Base-by-base conservation (phyloP, 2,329 filamentous ascomycete species). In the Calonectria naviculata region DNA sequence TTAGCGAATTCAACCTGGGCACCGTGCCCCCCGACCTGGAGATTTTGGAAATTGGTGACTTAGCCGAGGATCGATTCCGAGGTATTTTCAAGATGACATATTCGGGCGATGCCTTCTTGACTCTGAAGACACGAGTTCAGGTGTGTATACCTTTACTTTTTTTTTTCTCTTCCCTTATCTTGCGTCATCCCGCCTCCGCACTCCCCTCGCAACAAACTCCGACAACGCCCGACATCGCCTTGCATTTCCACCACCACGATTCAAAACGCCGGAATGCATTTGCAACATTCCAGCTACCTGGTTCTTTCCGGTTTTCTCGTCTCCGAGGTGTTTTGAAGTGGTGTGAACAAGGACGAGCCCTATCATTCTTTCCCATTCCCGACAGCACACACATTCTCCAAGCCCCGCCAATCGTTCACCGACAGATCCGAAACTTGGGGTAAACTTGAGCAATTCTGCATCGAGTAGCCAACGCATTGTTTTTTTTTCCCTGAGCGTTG, bases 21-120 rank as follows among this genome's bases (percentile, higher is more conserved):
- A 95, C 94, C 72, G 94, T 97, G 61, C 96, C 97, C 56, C 97
- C 97, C 13, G 95, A 98, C 81, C 87, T 99, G 79, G 97, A 99
- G 85, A 98, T 99, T 74, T 86, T 99, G 75, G 97, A 99, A 87
- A 97, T 99, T 83, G 97, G 97, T 69, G 97, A 99, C 84, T 87
- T 99, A 81, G 97, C 97, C 65, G 97, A 98, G 85, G 97, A 99
- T 86, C 90, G 96, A 65, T 99, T 99, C 83, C 91, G 97, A 70
- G 97, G 97, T 81, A 98, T 99, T 78, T 99, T 99, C 89, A 98
- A 98, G 84, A 98, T 99, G 96, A 96, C 93, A 82, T 99, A 99
- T 83, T 92, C 94, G 2, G 97, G 97, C 76, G 96, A 99, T 85
- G 96, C 97, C 34, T 98, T 95, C 82, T 85, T 99, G 84, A 98